These are phyloP conservation scores for Alloascoidea hylecoeti DNA, from an alignment of 805 yeast species.

Conservation along the genomic window DNA sequence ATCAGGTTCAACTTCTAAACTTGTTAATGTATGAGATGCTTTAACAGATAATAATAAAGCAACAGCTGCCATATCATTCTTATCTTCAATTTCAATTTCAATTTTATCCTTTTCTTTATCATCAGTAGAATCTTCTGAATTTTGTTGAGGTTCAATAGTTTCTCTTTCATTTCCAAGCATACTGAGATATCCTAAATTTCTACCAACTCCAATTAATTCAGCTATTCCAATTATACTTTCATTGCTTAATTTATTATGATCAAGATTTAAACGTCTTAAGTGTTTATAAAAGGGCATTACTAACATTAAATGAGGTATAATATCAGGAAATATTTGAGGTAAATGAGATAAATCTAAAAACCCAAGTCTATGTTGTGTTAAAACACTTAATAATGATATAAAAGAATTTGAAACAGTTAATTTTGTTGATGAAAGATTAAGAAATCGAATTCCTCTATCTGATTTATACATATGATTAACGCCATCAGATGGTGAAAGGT, in stretches of 20 bases:
- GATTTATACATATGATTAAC: too few species aligned
- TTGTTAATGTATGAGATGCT: slow-evolving; percentile 46
- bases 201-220: slow-evolving; percentile 57
- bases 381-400: slow-evolving; percentile 29
- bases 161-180: slow-evolving; percentile 45
- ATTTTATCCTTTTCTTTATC: too few species aligned
- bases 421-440: slow-evolving; percentile 56
- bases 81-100: too few species aligned
- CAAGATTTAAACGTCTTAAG: slow-evolving; percentile 57
- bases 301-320: slow-evolving; percentile 40
- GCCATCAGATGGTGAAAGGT: not conserved
- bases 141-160: too few species aligned
- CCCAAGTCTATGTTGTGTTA: slow-evolving; percentile 41
- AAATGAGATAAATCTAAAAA: slow-evolving; percentile 69
- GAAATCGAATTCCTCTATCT: slow-evolving; percentile 27
- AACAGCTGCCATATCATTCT: slow-evolving; percentile 46
- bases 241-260: slow-evolving; percentile 44
- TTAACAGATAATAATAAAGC: slow-evolving; percentile 60
- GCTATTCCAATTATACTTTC: slow-evolving; percentile 45
- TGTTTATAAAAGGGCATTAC: slow-evolving; percentile 56
- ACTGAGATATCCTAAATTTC: slow-evolving; percentile 52
- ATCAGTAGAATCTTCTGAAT: too few species aligned
- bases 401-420: slow-evolving; percentile 37
- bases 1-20: slow-evolving; percentile 53
- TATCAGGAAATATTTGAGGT: slow-evolving; percentile 48